Conservation (phyloP, 176 grass and related monocot species). For the Musa schizocarpa region DNA sequence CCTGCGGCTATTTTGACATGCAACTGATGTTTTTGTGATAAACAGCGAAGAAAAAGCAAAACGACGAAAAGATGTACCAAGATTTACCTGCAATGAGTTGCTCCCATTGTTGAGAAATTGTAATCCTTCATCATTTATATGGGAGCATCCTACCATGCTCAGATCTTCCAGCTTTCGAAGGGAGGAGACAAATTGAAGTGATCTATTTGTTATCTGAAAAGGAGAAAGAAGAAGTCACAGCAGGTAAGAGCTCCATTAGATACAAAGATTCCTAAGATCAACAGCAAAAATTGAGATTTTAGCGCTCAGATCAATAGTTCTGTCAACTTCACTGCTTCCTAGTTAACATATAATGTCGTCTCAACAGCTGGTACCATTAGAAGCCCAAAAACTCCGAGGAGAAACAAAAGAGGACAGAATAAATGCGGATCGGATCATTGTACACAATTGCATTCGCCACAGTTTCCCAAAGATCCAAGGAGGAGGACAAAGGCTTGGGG, state of each 20-base stretch:
- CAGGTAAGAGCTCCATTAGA: conserved; percentile 2
- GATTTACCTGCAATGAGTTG: conserved; percentile 57
- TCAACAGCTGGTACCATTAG: too few species aligned
- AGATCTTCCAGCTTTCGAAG: conserved; percentile 75
- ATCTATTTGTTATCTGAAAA: conserved; percentile 63
- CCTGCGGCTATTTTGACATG: too few species aligned
- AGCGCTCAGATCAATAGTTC: too few species aligned
- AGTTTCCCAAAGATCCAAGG: neutral
- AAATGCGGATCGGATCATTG: too few species aligned
- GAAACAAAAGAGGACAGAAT: too few species aligned
- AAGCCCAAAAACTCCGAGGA: too few species aligned
- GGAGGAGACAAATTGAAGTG: conserved; percentile 74
- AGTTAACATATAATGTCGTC: too few species aligned
- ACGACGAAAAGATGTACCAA: neutral
- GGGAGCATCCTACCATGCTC: conserved; percentile 67
- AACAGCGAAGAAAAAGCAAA: neutral
- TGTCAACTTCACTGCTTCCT: too few species aligned
- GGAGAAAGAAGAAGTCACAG: neutral
- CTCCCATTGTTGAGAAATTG: conserved; percentile 56
- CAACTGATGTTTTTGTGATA: neutral
- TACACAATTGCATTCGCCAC: too few species aligned
- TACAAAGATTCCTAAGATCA: neutral
- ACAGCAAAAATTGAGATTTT: neutral
- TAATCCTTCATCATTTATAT: conserved; percentile 79
- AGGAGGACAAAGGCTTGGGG: neutral